Evolutionary conservation across 805 yeast genomes (phyloP).

Genomic region (Blastobotrys terrestris): DNA sequence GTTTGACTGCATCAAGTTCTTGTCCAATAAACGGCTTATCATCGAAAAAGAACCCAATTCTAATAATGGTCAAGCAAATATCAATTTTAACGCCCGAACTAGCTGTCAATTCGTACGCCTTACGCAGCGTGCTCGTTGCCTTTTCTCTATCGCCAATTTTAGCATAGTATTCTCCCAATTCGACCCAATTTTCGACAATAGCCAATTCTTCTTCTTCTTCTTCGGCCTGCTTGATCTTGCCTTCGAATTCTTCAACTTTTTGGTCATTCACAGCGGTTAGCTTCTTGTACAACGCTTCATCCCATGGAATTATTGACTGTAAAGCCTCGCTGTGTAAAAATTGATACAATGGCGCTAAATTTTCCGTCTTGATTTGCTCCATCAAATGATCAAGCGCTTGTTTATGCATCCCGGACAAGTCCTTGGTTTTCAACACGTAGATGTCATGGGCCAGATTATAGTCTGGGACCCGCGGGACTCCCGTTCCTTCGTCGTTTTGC

Average conservation of each 20-base stretch:
- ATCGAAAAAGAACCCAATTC: slow-evolving; percentile 85
- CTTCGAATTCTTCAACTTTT: slow-evolving; percentile 43
- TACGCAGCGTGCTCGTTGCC: slow-evolving; percentile 59
- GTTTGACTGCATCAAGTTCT: slow-evolving; percentile 65
- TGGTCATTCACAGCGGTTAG: slow-evolving; percentile 50
- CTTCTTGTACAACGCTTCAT: slow-evolving; percentile 48
- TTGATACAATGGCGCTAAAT: slow-evolving; percentile 79
- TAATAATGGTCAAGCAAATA: slow-evolving; percentile 67
- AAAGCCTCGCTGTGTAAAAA: slow-evolving; percentile 48
- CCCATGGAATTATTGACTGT: slow-evolving; percentile 44
- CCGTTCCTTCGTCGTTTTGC: background rate
- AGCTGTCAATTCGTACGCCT: slow-evolving; percentile 72
- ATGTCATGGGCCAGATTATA: slow-evolving; percentile 75
- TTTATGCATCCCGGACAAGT: slow-evolving; percentile 37
- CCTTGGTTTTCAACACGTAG: slow-evolving; percentile 48
- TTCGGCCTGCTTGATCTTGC: slow-evolving; percentile 42
- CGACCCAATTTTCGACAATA: slow-evolving; percentile 65
- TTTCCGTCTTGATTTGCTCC: slow-evolving; percentile 48
- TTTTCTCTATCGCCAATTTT: slow-evolving; percentile 72
- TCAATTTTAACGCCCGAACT: slow-evolving; percentile 90
- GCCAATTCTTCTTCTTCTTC: slow-evolving; percentile 87
- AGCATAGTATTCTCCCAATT: slow-evolving; percentile 84
- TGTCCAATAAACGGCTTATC: slow-evolving; percentile 65
- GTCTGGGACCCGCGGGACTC: slow-evolving; percentile 51
- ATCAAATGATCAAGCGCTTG: slow-evolving; percentile 42